Evolutionary conservation across 1,284 basidiomycete species (phyloP).

Genomic region (Golubevia sp.): DNA sequence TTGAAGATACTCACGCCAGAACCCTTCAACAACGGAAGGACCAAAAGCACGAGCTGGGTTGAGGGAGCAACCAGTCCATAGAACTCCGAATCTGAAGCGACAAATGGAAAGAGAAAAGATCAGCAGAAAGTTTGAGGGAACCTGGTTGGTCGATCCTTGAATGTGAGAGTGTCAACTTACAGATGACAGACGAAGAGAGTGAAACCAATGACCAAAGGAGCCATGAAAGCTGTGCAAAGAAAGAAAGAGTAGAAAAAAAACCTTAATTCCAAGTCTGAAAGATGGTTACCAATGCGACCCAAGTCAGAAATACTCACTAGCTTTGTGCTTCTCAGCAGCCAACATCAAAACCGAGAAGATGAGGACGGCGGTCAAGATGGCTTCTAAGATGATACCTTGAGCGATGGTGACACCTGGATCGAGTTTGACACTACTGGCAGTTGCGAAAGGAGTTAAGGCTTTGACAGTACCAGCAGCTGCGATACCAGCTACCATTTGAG

Average conservation of each 20-base stretch:
- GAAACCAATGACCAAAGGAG: conserved; percentile 43
- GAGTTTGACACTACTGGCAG: conserved; percentile 22
- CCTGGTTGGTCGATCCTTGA: no score
- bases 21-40: conserved; percentile 23
- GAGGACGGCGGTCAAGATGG: conserved; percentile 28
- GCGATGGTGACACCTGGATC: conserved; percentile 25
- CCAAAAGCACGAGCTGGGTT: conserved; percentile 46
- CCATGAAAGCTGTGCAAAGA: conserved; percentile 21
- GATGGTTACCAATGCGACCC: no score
- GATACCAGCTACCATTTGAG: conserved; percentile 35
- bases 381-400: conserved; percentile 41
- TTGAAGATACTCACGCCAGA: no score
- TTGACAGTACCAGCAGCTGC: conserved; percentile 27
- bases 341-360: conserved; percentile 41
- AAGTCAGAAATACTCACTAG: conserved; percentile 4
- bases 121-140: no score
- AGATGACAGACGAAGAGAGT: conserved; percentile 34
- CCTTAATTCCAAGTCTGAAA: no score
- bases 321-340: conserved; percentile 45
- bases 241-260: no score
- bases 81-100: conserved; percentile 11
- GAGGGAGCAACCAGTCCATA: conserved; percentile 22
- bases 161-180: no score
- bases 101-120: no score
- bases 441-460: conserved; percentile 21